Evolutionary conservation across 768 basidiomycete species (phyloP).

Genomic region (Termitomyces sp.): DNA sequence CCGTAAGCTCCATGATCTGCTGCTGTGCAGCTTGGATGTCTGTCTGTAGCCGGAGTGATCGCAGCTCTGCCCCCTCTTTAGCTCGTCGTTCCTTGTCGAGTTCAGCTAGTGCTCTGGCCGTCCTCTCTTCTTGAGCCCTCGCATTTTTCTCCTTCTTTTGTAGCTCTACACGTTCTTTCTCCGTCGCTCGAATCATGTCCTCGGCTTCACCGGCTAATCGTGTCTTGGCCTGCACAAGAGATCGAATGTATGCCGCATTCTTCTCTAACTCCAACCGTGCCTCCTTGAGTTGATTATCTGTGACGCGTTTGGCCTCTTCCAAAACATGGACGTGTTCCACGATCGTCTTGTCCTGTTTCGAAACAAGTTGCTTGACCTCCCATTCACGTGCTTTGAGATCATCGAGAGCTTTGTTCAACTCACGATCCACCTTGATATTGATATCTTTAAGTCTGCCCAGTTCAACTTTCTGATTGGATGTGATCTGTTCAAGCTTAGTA

Average conservation of each 20-base stretch:
- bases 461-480: conserved; percentile 64
- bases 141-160: conserved; percentile 66
- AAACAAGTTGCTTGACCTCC: conserved; percentile 82
- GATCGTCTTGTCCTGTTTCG: conserved; percentile 94
- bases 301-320: conserved; percentile 92
- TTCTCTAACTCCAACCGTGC: conserved; percentile 75
- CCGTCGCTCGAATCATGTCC: conserved; percentile 71
- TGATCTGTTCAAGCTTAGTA: conserved; percentile 65
- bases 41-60: conserved; percentile 51
- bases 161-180: conserved; percentile 61
- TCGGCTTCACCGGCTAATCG: conserved; percentile 77
- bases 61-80: conserved; percentile 62
- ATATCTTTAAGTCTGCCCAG: conserved; percentile 62
- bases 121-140: conserved; percentile 57
- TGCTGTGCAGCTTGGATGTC: conserved; percentile 53
- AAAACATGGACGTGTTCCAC: conserved; percentile 97
- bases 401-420: conserved; percentile 73
- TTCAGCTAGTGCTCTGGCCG: conserved; percentile 47
- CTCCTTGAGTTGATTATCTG: conserved; percentile 84
- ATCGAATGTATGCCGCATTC: conserved; percentile 71
- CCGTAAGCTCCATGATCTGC: conserved; percentile 51
- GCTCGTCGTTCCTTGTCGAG: conserved; percentile 64
- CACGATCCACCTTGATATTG: conserved; percentile 68
- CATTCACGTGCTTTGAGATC: conserved; percentile 80
- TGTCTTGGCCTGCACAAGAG: conserved; percentile 78